Percentiles rank a stretch among this genome's conserved stretches.
These are phyloP conservation scores for Boletus bicolor DNA, from an alignment of 768 basidiomycete species.

Conservation along the genomic window DNA sequence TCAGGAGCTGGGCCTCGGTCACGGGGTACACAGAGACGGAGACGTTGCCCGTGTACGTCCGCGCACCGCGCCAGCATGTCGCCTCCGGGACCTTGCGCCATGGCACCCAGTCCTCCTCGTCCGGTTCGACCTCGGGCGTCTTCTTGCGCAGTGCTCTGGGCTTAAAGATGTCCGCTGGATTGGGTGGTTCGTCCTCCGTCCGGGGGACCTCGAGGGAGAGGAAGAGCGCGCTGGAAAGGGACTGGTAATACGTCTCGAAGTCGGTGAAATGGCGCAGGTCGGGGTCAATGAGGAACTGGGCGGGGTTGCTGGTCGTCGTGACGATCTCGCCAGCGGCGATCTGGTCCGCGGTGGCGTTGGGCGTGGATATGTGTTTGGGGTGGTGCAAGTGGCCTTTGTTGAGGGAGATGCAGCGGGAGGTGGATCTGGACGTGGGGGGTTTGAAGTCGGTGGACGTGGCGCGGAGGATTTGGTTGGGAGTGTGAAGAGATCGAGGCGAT, in stretches of 20 bases:
- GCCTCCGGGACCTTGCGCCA: not conserved
- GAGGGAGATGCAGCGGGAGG: not conserved
- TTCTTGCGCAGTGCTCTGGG: not conserved
- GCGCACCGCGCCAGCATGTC: not conserved
- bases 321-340: not conserved
- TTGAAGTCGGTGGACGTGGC: not conserved
- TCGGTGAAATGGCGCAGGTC: not conserved
- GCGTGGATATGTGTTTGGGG: not conserved
- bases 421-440: not conserved
- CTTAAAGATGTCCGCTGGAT: not conserved
- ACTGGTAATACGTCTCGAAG: not conserved
- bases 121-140: not conserved
- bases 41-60: not conserved
- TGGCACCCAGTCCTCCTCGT: not conserved
- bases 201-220: not conserved
- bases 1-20: not conserved
- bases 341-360: not conserved
- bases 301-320: not conserved
- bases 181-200: not conserved
- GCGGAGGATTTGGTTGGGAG: no score
- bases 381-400: not conserved
- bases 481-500: not conserved
- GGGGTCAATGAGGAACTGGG: not conserved
- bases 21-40: not conserved
- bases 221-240: not conserved